phyloP scores from a whole-genome alignment of 257 asterid species.

The Gentiana dahurica region DNA sequence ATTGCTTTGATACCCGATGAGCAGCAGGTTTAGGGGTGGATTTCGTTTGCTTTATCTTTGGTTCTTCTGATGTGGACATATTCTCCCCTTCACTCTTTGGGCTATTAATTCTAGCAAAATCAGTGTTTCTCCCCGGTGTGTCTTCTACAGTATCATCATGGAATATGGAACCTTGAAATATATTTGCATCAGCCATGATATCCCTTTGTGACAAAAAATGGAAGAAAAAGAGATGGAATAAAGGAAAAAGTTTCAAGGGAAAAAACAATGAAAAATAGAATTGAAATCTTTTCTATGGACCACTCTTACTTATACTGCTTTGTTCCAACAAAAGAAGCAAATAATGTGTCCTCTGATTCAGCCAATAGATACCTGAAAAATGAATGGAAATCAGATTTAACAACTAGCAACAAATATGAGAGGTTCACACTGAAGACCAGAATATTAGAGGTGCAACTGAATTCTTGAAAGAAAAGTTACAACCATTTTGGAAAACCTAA shows the following conservation, averaged over 20 bases:
- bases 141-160: conserved; percentile 57
- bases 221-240: conserved; percentile 32
- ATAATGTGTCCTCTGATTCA: conserved; percentile 94
- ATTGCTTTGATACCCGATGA: conserved; percentile 58
- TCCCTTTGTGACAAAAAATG: conserved; percentile 76
- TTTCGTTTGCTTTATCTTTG: conserved; percentile 40
- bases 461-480: no score
- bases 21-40: conserved; percentile 74
- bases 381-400: not conserved
- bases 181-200: conserved; percentile 99
- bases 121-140: conserved; percentile 33
- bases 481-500: no score
- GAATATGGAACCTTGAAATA: conserved; percentile 99
- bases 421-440: no score
- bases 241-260: conserved; percentile 21
- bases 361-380: conserved; percentile 75
- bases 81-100: conserved; percentile 39
- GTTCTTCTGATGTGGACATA: conserved; percentile 29
- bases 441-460: no score
- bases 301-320: conserved; percentile 83
- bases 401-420: no score
- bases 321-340: conserved; percentile 96
- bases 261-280: conserved; percentile 11
- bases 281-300: not conserved
- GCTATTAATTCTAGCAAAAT: conserved; percentile 17